A percentile compares a stretch with the other conserved stretches of the same genome.
phyloP scores from a whole-genome alignment of 768 basidiomycete species.

The Xerocomus spinulosus region DNA sequence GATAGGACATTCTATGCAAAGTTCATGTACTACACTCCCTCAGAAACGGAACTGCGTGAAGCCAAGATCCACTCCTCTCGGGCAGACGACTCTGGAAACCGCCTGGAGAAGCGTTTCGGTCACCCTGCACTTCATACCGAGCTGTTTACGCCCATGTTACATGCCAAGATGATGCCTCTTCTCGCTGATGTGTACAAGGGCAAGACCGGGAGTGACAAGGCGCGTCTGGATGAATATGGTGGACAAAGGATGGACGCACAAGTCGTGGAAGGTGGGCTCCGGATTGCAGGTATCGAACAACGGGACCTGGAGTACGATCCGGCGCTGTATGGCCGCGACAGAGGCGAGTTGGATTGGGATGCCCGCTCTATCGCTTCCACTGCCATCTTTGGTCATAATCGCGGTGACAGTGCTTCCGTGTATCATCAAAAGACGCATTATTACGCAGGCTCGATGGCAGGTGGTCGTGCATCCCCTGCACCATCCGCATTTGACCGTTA shows the following conservation, averaged over 20 bases:
- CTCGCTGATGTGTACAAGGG: slow-evolving; percentile 73
- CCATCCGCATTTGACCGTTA: slow-evolving; percentile 56
- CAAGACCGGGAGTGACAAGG: slow-evolving; percentile 56
- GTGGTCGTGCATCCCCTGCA: slow-evolving; percentile 36
- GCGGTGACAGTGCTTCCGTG: slow-evolving; percentile 35
- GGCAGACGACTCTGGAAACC: slow-evolving; percentile 64
- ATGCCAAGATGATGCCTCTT: slow-evolving; percentile 79
- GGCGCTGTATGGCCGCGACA: slow-evolving; percentile 69
- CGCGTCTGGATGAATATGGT: slow-evolving; percentile 73
- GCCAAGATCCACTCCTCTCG: slow-evolving; percentile 77
- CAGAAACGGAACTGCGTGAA: slow-evolving; percentile 66
- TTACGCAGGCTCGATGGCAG: slow-evolving; percentile 32
- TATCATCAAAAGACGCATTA: slow-evolving; percentile 41
- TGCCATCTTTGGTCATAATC: slow-evolving; percentile 42
- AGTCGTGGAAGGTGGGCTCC: slow-evolving; percentile 72
- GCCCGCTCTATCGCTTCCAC: slow-evolving; percentile 66
- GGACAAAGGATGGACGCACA: slow-evolving; percentile 73
- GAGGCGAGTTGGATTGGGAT: slow-evolving; percentile 89
- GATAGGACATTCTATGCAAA: slow-evolving; percentile 57
- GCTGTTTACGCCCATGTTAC: slow-evolving; percentile 84
- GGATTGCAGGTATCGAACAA: slow-evolving; percentile 79
- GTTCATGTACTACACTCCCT: slow-evolving; percentile 85
- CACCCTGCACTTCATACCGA: slow-evolving; percentile 89
- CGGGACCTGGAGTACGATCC: slow-evolving; percentile 80
- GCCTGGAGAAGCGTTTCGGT: slow-evolving; percentile 88